Conservation (phyloP, 768 basidiomycete species). For the Hericium erinaceus region DNA sequence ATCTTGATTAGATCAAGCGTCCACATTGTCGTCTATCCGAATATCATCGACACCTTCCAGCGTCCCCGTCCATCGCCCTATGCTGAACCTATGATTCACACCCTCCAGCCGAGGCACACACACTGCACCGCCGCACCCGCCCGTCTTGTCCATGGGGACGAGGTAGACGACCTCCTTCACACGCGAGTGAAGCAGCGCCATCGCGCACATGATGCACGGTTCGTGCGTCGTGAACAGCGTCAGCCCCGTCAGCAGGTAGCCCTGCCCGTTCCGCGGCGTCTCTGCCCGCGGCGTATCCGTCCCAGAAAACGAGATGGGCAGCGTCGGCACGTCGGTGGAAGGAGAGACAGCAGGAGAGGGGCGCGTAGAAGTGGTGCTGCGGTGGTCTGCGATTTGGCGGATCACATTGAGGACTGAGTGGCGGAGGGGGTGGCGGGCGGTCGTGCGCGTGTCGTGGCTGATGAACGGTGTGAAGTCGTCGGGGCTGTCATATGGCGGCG, state of each 20-base stretch:
- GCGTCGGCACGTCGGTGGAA: not conserved
- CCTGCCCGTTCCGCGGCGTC: slow-evolving; percentile 45
- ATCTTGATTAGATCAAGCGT: slow-evolving; percentile 18
- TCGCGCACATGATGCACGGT: slow-evolving; percentile 96
- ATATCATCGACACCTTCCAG: slow-evolving; percentile 9
- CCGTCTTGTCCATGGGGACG: slow-evolving; percentile 63
- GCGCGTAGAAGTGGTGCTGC: slow-evolving; percentile 7
- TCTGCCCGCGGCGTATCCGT: not conserved
- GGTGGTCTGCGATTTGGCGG: slow-evolving; percentile 52
- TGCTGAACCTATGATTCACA: slow-evolving; percentile 82
- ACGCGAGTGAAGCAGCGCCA: slow-evolving; percentile 93
- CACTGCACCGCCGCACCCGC: slow-evolving; percentile 74
- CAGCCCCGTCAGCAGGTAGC: slow-evolving; percentile 82
- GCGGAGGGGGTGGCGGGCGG: slow-evolving; percentile 66
- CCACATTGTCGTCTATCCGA: slow-evolving; percentile 18
- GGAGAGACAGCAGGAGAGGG: not conserved
- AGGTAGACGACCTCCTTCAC: slow-evolving; percentile 80
- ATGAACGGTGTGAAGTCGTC: slow-evolving; percentile 29
- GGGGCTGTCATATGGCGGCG: slow-evolving; percentile 37
- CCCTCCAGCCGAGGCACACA: slow-evolving; percentile 76
- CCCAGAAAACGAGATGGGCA: slow-evolving; percentile 9
- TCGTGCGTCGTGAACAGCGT: slow-evolving; percentile 91
- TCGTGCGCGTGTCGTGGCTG: slow-evolving; percentile 62
- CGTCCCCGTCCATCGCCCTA: slow-evolving; percentile 52
- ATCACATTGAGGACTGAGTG: slow-evolving; percentile 80